Evolutionary conservation across 371 early-diverging fungal species (phyloP), one percentile per base, ranked within the genome.

Genomic region (Mucor plumbeus): DNA sequence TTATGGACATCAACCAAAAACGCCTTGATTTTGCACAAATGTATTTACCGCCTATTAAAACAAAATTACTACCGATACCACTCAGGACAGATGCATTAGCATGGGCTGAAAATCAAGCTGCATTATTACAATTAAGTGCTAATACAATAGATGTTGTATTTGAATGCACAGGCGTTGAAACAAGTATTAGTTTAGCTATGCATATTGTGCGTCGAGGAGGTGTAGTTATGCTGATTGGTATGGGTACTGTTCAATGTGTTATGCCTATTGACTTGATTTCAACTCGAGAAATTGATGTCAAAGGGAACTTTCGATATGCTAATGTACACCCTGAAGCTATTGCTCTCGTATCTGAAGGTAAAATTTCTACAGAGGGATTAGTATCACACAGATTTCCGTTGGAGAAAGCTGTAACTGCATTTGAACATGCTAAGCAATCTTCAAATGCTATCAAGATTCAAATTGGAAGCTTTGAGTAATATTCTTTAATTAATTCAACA

Each of bases 131-230:
- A 36, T 33, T 63, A 33, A 54, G 59, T 31, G 76, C 71, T 47
- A 72, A 78, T 9, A 56, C 68, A 4, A 70, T 74, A 48, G 83
- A 83, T 70, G 77, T 72, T 33, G 79, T 83, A 1, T 75, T 83
- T 58, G 83, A 83, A 61, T 78, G 79, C 57, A 73, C 76, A 19
- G 83, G 83, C 26, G 81, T 74, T 40, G 83, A 83, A 44, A 75
- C 81, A 9, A 79, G 75, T 48, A 76, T 79, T 14, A 74, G 77
- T 44, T 75, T 77, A 64, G 72, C 80, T 6, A 65, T 82, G 14
- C 64, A 76, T 71, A 61, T 78, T n/a, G 68, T 71, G 31, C 71
- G 72, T 59, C 74, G 74, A 39, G 81, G 81, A 57, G 81, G 81
- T 35, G 59, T 63, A n/a, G 78, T 78, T 11, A 75, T 78, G 48